Evolutionary conservation across 1,139 yeast genomes (phyloP).

Genomic region (Scheffersomyces lignicola): DNA sequence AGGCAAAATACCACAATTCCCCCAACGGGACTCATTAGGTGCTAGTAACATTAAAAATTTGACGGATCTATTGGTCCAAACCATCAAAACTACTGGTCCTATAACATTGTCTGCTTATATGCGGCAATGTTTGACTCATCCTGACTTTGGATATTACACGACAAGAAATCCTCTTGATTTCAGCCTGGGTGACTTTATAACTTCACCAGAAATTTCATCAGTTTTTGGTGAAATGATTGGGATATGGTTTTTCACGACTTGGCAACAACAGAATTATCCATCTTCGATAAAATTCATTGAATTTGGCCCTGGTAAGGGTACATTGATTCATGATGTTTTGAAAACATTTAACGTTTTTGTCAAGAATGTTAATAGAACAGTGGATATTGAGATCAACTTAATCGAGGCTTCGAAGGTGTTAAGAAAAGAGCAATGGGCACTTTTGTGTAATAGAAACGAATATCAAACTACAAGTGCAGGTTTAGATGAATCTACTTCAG

Average conservation of each 20-base stretch:
- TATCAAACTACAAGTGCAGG: slow-evolving; percentile 29
- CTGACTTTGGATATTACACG: slow-evolving; percentile 77
- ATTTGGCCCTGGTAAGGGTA: slow-evolving; percentile 87
- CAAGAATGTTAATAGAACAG: slow-evolving; percentile 20
- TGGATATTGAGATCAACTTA: slow-evolving; percentile 47
- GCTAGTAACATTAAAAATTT: slow-evolving; percentile 26
- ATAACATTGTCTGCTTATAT: slow-evolving; percentile 71
- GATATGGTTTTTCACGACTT: slow-evolving; percentile 63
- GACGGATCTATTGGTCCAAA: slow-evolving; percentile 46
- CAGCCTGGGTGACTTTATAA: slow-evolving; percentile 69
- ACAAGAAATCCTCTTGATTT: slow-evolving; percentile 72
- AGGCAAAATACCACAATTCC: slow-evolving; percentile 39
- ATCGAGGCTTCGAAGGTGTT: slow-evolving; percentile 76
- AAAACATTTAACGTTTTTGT: slow-evolving; percentile 45
- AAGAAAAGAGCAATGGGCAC: slow-evolving; percentile 54
- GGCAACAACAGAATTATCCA: slow-evolving; percentile 61
- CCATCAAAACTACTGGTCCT: slow-evolving; percentile 75
- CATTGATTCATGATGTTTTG: slow-evolving; percentile 68
- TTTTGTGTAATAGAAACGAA: slow-evolving; percentile 41
- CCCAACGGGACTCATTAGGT: slow-evolving; percentile 16
- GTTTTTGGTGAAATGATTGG: slow-evolving; percentile 89
- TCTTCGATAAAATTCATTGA: slow-evolving; percentile 60
- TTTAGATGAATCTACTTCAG: slow-evolving; percentile 41
- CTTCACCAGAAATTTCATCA: slow-evolving; percentile 86
- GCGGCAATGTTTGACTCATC: slow-evolving; percentile 82